phyloP scores from a whole-genome alignment of 75 land plant species.

The Chamaecyparis obtusa region DNA sequence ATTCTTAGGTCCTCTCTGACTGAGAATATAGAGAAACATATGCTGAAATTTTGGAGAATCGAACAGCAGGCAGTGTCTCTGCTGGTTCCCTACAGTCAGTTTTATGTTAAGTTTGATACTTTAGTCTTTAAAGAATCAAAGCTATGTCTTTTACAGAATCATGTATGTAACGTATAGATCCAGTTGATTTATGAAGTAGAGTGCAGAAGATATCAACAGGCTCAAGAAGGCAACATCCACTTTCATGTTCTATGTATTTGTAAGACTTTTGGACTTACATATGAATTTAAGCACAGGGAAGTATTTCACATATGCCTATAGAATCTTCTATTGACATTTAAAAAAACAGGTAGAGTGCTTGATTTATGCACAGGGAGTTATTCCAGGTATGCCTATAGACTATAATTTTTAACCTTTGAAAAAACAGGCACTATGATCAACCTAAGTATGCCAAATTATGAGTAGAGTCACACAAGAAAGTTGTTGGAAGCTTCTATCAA shows the following conservation, averaged over 20 bases:
- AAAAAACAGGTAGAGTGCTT: no score
- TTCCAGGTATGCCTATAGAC: neutral
- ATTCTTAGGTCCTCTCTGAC: neutral
- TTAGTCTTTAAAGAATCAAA: no score
- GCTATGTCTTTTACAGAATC: neutral
- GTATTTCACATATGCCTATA: neutral
- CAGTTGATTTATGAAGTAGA: neutral
- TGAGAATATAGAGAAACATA: neutral
- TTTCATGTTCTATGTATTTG: neutral
- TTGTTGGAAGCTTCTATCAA: neutral
- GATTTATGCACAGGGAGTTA: neutral
- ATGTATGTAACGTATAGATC: neutral
- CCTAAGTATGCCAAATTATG: neutral
- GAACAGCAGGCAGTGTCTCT: neutral
- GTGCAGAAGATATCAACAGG: neutral
- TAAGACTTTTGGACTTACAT: neutral
- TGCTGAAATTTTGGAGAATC: neutral
- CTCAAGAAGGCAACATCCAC: neutral
- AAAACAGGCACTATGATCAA: neutral
- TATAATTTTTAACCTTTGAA: neutral
- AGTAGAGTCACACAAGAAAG: neutral
- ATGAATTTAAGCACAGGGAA: neutral
- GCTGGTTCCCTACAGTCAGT: neutral
- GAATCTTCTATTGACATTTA: neutral
- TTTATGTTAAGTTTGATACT: no score